phyloP scores from a whole-genome alignment of 345 rosid species.

The Murraya koenigii region DNA sequence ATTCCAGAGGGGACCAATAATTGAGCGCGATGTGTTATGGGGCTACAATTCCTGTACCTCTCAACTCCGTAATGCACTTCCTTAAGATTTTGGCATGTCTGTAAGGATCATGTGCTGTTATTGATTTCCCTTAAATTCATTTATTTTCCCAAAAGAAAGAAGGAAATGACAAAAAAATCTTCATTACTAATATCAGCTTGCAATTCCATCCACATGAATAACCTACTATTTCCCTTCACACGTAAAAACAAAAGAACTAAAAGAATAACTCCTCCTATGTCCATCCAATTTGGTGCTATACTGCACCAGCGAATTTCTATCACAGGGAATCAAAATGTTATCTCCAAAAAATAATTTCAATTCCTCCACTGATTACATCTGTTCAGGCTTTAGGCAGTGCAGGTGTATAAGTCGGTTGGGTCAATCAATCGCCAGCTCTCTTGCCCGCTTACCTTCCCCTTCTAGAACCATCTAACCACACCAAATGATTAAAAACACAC shows the following conservation, averaged over 20 bases:
- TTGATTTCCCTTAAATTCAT: neutral
- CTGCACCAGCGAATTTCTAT: neutral
- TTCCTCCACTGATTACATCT: neutral
- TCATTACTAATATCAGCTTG: neutral
- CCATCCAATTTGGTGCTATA: neutral
- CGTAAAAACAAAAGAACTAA: neutral
- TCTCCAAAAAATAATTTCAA: neutral
- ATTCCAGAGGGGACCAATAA: conserved; percentile 2
- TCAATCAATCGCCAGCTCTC: neutral
- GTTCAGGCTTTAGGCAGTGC: conserved; percentile 4
- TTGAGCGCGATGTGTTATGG: neutral
- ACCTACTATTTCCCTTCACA: conserved; percentile 24
- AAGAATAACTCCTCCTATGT: neutral
- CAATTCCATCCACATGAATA: conserved; percentile 36
- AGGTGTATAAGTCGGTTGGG: neutral
- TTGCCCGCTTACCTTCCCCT: neutral
- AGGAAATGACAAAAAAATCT: neutral
- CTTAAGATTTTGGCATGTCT: conserved; percentile 1
- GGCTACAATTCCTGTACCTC: neutral
- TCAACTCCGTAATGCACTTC: neutral
- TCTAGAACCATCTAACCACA: conserved; percentile 23
- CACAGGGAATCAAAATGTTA: neutral
- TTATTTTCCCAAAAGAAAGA: neutral
- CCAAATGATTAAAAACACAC: conserved; percentile 22
- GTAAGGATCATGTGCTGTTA: neutral